These are phyloP conservation scores for Naegleria lovaniensis DNA, from an alignment of 208 protist species.

Conservation along the genomic window DNA sequence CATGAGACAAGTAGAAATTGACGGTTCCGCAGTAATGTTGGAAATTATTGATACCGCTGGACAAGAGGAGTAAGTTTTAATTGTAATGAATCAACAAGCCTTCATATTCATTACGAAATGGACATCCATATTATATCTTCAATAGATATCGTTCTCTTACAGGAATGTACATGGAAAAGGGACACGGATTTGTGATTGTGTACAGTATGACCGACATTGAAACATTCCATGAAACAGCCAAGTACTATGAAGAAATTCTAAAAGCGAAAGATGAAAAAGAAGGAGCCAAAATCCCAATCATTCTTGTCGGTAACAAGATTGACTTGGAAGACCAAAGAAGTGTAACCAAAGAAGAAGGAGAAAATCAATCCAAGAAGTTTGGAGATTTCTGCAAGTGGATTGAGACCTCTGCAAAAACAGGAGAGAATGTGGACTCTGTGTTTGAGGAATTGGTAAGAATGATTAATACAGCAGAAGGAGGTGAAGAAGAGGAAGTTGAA, in stretches of 20 bases:
- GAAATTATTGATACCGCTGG: slow-evolving; percentile 51
- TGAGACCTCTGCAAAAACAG: slow-evolving; percentile 36
- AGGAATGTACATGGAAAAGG: slow-evolving; percentile 29
- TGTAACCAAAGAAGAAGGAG: slow-evolving; percentile 21
- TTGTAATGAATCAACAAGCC: too few species aligned
- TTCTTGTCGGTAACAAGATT: slow-evolving; percentile 33
- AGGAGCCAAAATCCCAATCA: background rate
- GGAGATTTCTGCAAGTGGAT: slow-evolving; percentile 24
- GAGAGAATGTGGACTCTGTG: slow-evolving; percentile 33
- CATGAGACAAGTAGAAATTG: slow-evolving; percentile 34
- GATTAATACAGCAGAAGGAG: background rate
- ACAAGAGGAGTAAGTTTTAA: slow-evolving; percentile 16
- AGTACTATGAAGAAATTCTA: slow-evolving; percentile 28
- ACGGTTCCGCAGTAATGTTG: slow-evolving; percentile 33
- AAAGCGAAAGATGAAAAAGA: background rate
- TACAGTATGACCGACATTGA: slow-evolving; percentile 41
- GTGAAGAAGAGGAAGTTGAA: background rate
- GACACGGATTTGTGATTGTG: slow-evolving; percentile 33
- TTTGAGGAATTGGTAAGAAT: slow-evolving; percentile 30
- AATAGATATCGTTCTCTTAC: background rate
- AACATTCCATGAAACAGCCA: slow-evolving; percentile 42
- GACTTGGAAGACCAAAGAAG: slow-evolving; percentile 30
- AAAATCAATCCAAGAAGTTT: slow-evolving; percentile 27
- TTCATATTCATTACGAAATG: too few species aligned
- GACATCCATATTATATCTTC: too few species aligned